phyloP scores from a whole-genome alignment of 345 rosid species.

The Moricandia moricandioides region DNA sequence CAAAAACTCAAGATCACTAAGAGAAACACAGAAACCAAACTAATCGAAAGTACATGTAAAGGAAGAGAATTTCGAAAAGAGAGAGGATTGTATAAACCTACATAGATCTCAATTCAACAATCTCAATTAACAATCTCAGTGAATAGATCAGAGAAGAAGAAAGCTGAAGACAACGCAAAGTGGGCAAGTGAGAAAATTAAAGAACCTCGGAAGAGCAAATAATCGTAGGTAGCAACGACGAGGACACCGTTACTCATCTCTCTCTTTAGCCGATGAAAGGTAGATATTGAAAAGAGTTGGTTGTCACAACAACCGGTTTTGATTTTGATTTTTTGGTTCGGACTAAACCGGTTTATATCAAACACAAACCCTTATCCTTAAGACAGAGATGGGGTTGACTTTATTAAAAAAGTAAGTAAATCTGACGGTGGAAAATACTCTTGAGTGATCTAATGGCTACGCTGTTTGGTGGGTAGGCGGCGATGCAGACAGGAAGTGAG shows the following conservation, averaged over 20 bases:
- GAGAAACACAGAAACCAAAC: background rate
- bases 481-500: constrained; percentile 7
- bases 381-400: no score
- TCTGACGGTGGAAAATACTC: background rate
- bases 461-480: constrained; percentile 31
- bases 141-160: background rate
- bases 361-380: no score
- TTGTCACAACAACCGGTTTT: constrained; percentile 7
- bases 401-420: background rate
- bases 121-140: background rate
- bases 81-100: background rate
- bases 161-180: background rate
- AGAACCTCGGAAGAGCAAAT: constrained; percentile 28
- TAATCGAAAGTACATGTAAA: no score
- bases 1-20: background rate
- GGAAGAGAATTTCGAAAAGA: no score
- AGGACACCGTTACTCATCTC: constrained; percentile 29
- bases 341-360: no score
- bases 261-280: constrained; percentile 27
- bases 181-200: constrained; percentile 1
- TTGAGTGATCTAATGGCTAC: constrained; percentile 17
- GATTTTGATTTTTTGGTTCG: background rate
- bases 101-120: constrained; percentile 21
- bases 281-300: constrained; percentile 11
- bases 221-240: constrained; percentile 23